Base-by-base conservation (phyloP, 2,329 filamentous ascomycete genomes). In the Botrytis porri region DNA sequence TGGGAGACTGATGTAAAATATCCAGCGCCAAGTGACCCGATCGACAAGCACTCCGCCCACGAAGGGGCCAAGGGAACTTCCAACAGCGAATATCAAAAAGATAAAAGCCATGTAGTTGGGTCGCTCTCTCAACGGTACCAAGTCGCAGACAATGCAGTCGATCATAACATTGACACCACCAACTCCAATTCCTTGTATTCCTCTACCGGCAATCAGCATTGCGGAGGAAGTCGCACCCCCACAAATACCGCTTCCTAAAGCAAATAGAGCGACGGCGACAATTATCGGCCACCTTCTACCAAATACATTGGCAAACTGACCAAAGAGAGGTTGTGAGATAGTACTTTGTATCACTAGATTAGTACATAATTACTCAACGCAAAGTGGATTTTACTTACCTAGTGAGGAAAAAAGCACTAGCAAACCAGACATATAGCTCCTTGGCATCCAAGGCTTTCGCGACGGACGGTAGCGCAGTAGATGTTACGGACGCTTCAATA, bases 381-480 rank as follows among this genome's bases (percentile, higher is more conserved):
- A 14, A 4, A 43, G 41, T 43, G 22, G 48, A 51, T 51, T 14
- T 51, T 2, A 4, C 25, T n/a, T 51, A 51, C 25, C 48, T 51
- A 61, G 61, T 43, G 64, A 94, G 86, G 3, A 93, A 84, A 80
- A 91, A 94, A 0, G 92, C 88, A 54, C 87, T 89, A 1, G 92
- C 92, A 74, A 95, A 91, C 92, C 92, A 94, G 32, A 89, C 88
- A 81, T 93, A 94, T 51, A 72, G 69, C 22, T 75, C 73, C 1
- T 82, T 79, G 7, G 84, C 84, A n/a, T 85, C 78, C 76, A 88
- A 86, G 37, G 85, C 80, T 71, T 84, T 81, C 10, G 84, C 83
- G 70, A 90, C 89, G 2, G 87, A 88, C 0, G 88, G 88, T 0
- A 89, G 81, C 9, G 88, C 87, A 7, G 88, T 89, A 0, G 88